phyloP scores from a whole-genome alignment of 139 green algal genomes.

The Haematococcus sp. region DNA sequence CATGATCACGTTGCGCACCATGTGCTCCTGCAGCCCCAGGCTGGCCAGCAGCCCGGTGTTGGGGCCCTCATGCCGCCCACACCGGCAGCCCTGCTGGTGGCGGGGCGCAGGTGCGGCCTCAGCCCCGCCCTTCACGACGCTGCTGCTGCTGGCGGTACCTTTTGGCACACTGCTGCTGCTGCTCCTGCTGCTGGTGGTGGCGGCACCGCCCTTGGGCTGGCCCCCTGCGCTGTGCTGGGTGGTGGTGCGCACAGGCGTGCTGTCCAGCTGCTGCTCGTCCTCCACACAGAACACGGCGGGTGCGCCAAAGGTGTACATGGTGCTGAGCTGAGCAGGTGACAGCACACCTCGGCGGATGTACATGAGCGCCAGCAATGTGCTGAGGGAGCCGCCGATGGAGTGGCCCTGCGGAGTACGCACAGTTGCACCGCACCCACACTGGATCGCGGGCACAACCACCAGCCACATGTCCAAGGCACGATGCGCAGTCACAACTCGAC shows the following conservation, averaged over 20 bases:
- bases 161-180: neutral
- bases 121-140: neutral
- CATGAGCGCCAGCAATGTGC: slow-evolving; percentile 88
- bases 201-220: neutral
- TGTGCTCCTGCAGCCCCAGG: slow-evolving; percentile 35
- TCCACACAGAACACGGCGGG: slow-evolving; percentile 78
- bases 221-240: neutral
- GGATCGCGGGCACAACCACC: too few relatives aligned
- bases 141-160: neutral
- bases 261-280: neutral
- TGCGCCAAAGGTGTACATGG: slow-evolving; percentile 90
- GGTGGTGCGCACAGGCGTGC: neutral
- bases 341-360: slow-evolving; percentile 73
- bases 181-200: neutral
- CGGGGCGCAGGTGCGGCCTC: neutral
- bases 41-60: slow-evolving; percentile 17
- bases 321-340: slow-evolving; percentile 47
- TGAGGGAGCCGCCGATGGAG: slow-evolving; percentile 89
- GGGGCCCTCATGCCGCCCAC: slow-evolving; percentile 2
- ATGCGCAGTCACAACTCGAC: too few relatives aligned
- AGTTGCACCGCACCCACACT: neutral
- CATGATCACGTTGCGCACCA: slow-evolving; percentile 85
- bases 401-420: slow-evolving; percentile 64
- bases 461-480: too few relatives aligned
- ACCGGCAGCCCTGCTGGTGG: neutral